Evolutionary conservation across 2,329 filamentous ascomycete species (phyloP).

Genomic region (Calonectria leucothoes): DNA sequence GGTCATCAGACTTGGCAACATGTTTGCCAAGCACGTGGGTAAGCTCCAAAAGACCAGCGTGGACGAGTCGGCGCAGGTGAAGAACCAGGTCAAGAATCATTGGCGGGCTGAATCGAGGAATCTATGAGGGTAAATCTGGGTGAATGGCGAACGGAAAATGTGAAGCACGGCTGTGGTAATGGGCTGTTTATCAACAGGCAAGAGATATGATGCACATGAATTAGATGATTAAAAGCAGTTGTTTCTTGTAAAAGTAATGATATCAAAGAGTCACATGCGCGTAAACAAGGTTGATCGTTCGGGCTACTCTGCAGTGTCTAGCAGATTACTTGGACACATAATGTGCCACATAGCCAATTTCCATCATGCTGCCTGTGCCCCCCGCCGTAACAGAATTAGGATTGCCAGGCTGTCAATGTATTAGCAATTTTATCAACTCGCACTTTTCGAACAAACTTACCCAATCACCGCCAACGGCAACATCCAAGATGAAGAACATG

Average conservation of each 20-base stretch:
- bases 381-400: conserved; percentile 58
- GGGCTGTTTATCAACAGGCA: no score
- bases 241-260: no score
- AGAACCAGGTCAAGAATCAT: not conserved
- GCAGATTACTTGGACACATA: conserved; percentile 27
- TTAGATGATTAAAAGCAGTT: no score
- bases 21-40: not conserved
- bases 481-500: conserved; percentile 64
- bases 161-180: no score
- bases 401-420: conserved; percentile 53
- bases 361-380: conserved; percentile 57
- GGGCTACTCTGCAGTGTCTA: no score
- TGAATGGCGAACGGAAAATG: no score
- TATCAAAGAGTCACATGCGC: no score
- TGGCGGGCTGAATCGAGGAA: not conserved
- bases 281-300: no score
- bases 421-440: not conserved
- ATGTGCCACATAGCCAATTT: conserved; percentile 58
- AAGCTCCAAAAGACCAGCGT: not conserved
- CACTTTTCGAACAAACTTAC: conserved; percentile 48
- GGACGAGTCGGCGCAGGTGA: no score
- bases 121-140: no score
- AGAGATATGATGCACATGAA: no score
- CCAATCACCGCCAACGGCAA: conserved; percentile 66
- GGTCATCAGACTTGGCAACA: not conserved